phyloP scores from a whole-genome alignment of 768 basidiomycete genomes.

The Guyanaporus albipodus region DNA sequence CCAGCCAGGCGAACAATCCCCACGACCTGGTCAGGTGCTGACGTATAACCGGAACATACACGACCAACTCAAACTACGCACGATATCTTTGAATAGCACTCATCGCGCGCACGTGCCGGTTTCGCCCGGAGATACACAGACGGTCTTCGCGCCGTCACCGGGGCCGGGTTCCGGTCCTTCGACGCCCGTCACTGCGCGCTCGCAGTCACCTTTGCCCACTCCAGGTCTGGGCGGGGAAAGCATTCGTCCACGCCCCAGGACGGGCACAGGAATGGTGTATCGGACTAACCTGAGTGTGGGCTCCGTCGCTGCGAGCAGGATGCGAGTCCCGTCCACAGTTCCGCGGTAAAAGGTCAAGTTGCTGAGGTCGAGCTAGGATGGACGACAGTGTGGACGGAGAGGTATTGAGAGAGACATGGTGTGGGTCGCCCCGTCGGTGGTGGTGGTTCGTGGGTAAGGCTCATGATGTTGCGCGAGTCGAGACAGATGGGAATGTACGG shows the following conservation, averaged over 20 bases:
- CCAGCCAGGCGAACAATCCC: slow-evolving; percentile 24
- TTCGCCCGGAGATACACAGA: slow-evolving; percentile 24
- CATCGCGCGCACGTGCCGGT: slow-evolving; percentile 5
- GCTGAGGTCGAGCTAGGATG: neutral
- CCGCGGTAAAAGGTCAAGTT: slow-evolving; percentile 11
- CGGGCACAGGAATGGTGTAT: slow-evolving; percentile 70
- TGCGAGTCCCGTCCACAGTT: slow-evolving; percentile 35
- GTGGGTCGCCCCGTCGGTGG: slow-evolving; percentile 5
- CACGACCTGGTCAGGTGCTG: slow-evolving; percentile 25
- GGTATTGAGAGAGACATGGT: neutral
- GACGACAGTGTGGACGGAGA: slow-evolving; percentile 2
- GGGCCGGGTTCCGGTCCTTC: slow-evolving; percentile 3
- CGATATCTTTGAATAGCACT: slow-evolving; percentile 13
- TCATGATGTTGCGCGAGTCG: slow-evolving; percentile 1
- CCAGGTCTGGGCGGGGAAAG: slow-evolving; percentile 13
- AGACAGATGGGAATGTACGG: slow-evolving; percentile 7
- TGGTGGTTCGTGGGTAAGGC: slow-evolving; percentile 10
- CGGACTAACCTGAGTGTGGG: slow-evolving; percentile 32
- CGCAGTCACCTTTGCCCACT: slow-evolving; percentile 22
- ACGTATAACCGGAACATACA: slow-evolving; percentile 34
- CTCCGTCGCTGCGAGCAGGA: slow-evolving; percentile 31
- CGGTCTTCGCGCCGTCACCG: slow-evolving; percentile 13
- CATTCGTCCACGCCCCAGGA: slow-evolving; percentile 49
- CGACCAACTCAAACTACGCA: slow-evolving; percentile 29
- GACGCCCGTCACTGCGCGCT: slow-evolving; percentile 9